A percentile compares a stretch with the other conserved stretches of the same genome.
Evolutionary conservation across 1,139 yeast genomes (phyloP).

Genomic region (Sugiyamaella neomexicana): DNA sequence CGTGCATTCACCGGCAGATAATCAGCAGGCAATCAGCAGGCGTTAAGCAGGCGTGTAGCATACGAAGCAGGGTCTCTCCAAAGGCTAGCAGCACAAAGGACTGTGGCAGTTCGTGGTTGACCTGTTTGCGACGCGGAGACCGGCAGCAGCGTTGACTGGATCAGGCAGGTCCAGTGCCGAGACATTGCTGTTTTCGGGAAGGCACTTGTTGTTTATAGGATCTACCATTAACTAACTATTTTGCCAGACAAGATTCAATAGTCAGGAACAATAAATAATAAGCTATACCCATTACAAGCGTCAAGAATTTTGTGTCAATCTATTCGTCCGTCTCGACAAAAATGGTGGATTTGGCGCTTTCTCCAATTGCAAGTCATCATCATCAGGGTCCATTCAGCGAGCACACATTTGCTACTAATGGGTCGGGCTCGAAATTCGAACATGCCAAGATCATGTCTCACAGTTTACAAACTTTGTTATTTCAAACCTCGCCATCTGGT

Average conservation of each 20-base stretch:
- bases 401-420: no score
- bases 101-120: not conserved
- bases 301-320: no score
- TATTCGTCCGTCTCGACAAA: no score
- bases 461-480: slow-evolving; percentile 21
- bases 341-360: slow-evolving; percentile 20
- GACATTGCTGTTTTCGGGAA: no score
- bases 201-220: not conserved
- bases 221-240: not conserved
- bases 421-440: slow-evolving; percentile 19
- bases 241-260: not conserved
- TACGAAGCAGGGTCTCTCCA: slow-evolving; percentile 3
- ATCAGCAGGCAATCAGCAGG: slow-evolving; percentile 11
- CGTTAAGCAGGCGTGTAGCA: not conserved
- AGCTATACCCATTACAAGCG: no score
- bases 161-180: not conserved
- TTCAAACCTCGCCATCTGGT: slow-evolving; percentile 15
- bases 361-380: slow-evolving; percentile 14
- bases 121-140: not conserved
- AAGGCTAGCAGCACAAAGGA: not conserved
- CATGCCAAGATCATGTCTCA: slow-evolving; percentile 24
- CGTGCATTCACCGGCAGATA: not conserved
- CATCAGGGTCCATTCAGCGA: no score
- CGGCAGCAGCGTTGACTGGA: not conserved
- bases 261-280: not conserved